Evolutionary conservation across 768 basidiomycete species (phyloP), one percentile per base, ranked within the genome.

Genomic region (Hemileccinum impolitum): DNA sequence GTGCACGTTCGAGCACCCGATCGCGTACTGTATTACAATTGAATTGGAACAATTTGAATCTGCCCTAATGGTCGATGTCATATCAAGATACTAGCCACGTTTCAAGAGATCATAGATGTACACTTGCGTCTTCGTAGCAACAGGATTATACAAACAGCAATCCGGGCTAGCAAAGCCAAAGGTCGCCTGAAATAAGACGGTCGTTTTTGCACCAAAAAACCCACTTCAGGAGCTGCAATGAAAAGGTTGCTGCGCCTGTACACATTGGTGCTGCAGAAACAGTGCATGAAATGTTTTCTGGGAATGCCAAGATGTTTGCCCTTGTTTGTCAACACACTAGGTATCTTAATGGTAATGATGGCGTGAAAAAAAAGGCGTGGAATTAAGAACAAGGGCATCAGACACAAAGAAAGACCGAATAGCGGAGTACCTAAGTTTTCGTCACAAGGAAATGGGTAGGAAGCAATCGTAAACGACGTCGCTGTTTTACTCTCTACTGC

Each of bases 351-450:
- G 61, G n/a, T 70, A 68, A 64, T 57, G 45, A 49, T 59, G 51
- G 36, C 63, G 39, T 68, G 61, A 54, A 56, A n/a, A n/a, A n/a
- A n/a, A n/a, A n/a, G 51, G 36, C 63, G 39, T 68, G 61, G 52
- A 56, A 65, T 69, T 68, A 69, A 51, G 45, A 50, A 57, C 54
- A 59, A 56, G 44, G 61, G 23, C 23, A 63, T 57, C 62, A 56
- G 53, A 66, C 56, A 57, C 46, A 57, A 53, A 54, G 40, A 43
- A 55, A 62, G 53, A 63, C 67, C 68, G n/a, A 64, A 63, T 69
- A 68, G 48, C 47, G 52, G 46, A 57, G 56, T 65, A 59, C 67
- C 64, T 68, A 70, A 63, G 69, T 63, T 68, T 68, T 68, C 53
- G 48, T 68, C 60, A 65, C 13, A 52, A 39, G 31, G 52, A 50